phyloP scores from a whole-genome alignment of 2,329 filamentous ascomycete species.

The Byssothecium circinans region DNA sequence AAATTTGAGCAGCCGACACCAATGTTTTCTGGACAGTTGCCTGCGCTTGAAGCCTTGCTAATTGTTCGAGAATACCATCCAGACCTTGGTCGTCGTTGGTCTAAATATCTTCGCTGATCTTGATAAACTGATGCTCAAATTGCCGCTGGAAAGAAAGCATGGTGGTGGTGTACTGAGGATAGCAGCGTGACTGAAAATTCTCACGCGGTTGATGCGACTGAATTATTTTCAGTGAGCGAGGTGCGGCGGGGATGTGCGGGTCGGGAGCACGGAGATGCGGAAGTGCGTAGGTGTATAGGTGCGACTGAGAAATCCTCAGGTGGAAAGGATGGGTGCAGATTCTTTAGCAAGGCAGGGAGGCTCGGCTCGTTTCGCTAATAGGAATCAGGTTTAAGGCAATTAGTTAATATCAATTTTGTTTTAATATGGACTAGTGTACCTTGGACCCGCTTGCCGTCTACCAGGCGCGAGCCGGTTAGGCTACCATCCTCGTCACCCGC shows the following conservation, averaged over 20 bases:
- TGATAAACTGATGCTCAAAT: neutral
- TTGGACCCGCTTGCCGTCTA: too few relatives aligned
- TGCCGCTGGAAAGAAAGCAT: neutral
- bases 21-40: neutral
- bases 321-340: neutral
- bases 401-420: too few relatives aligned
- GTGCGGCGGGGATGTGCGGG: neutral
- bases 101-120: conserved; percentile 1
- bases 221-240: conserved; percentile 1
- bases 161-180: neutral
- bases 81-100: neutral
- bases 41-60: conserved; percentile 3
- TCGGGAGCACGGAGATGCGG: neutral
- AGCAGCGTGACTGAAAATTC: neutral
- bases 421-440: too few relatives aligned
- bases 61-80: neutral
- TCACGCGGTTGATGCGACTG: neutral
- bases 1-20: conserved; percentile 1
- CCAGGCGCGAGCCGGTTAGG: too few relatives aligned
- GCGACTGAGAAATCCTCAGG: conserved; percentile 1
- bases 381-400: too few relatives aligned
- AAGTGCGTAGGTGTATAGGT: neutral
- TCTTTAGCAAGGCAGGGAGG: neutral
- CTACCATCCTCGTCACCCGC: too few relatives aligned
- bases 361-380: too few relatives aligned